A percentile compares a stretch with the other conserved stretches of the same genome.
These are phyloP conservation scores for Cercospora sojina DNA, from an alignment of 2,329 filamentous ascomycete species.

Conservation along the genomic window DNA sequence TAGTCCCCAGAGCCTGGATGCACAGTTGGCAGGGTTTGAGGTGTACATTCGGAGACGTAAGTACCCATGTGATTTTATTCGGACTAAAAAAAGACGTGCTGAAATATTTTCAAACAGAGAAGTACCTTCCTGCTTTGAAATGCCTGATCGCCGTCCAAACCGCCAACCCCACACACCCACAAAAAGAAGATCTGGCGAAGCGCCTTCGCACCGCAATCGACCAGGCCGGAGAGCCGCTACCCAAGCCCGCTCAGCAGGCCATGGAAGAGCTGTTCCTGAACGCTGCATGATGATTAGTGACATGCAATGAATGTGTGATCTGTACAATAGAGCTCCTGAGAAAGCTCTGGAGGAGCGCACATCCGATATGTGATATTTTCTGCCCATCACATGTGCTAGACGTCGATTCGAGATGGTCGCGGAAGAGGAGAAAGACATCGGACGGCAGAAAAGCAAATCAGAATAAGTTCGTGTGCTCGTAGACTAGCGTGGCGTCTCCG, in stretches of 20 bases:
- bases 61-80: slow-evolving; percentile 35
- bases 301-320: neutral
- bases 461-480: neutral
- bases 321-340: slow-evolving; percentile 3
- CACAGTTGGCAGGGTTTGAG: slow-evolving; percentile 84
- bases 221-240: slow-evolving; percentile 52
- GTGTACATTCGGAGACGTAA: slow-evolving; percentile 81
- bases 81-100: slow-evolving; percentile 12
- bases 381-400: neutral
- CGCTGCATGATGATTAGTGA: neutral
- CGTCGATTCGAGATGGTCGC: neutral
- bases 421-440: neutral
- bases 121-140: slow-evolving; percentile 82
- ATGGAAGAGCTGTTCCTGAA: slow-evolving; percentile 62
- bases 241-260: slow-evolving; percentile 65
- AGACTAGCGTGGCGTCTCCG: neutral
- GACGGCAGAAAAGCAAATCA: neutral
- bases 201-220: slow-evolving; percentile 56
- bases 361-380: neutral
- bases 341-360: neutral
- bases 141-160: slow-evolving; percentile 73
- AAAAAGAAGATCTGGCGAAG: slow-evolving; percentile 71
- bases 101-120: slow-evolving; percentile 52
- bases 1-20: slow-evolving; percentile 76
- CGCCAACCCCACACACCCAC: slow-evolving; percentile 67